phyloP scores from a whole-genome alignment of 2,329 filamentous ascomycete species.

The Paracoccidioides brasiliensis region DNA sequence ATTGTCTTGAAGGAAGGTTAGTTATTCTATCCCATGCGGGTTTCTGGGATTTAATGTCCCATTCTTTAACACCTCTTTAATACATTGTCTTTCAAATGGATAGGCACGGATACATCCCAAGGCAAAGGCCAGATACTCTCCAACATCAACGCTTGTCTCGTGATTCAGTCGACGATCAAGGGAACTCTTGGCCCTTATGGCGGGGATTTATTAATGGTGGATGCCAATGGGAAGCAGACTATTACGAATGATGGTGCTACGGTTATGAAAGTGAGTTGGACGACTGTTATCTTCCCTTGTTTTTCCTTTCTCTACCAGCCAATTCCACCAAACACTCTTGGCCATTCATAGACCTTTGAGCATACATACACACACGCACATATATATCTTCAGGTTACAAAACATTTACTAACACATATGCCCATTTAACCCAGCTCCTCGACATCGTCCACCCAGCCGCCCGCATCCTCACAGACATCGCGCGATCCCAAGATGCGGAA shows the following conservation, averaged over 20 bases:
- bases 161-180: slow-evolving; percentile 91
- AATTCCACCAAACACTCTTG: not conserved
- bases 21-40: slow-evolving; percentile 17
- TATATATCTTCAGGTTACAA: not conserved
- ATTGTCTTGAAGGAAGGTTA: slow-evolving; percentile 94
- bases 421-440: slow-evolving; percentile 51
- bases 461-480: slow-evolving; percentile 94
- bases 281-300: not conserved
- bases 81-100: slow-evolving; percentile 4
- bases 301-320: not conserved
- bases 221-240: slow-evolving; percentile 88
- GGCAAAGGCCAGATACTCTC: slow-evolving; percentile 93
- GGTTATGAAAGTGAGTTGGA: slow-evolving; percentile 73
- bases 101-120: slow-evolving; percentile 94
- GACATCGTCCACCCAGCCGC: slow-evolving; percentile 97
- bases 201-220: slow-evolving; percentile 89
- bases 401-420: not conserved
- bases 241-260: slow-evolving; percentile 99
- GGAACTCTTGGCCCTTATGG: slow-evolving; percentile 92
- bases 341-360: not conserved
- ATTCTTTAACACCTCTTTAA: slow-evolving; percentile 9
- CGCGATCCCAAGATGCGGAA: slow-evolving; percentile 96
- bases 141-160: slow-evolving; percentile 96
- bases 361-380: too few species aligned
- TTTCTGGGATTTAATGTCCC: not conserved